Percentiles rank a stretch among this genome's conserved stretches.
Conservation (phyloP, 345 rosid species). For the Sapria himalayana region DNA sequence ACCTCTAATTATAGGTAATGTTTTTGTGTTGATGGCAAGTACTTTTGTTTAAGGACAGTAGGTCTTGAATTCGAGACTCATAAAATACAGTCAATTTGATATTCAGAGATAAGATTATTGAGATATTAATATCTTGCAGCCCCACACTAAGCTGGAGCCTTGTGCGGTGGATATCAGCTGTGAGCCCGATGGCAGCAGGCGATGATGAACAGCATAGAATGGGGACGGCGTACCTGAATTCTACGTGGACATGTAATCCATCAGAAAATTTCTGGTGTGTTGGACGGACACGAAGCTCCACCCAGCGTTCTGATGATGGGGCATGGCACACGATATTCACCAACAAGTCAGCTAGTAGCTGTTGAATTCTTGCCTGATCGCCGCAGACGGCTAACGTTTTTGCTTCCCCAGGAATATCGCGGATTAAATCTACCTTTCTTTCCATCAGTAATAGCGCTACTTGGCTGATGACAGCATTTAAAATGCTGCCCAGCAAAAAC, state of each 20-base stretch:
- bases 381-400: constrained; percentile 64
- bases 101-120: too few species aligned
- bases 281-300: constrained; percentile 67
- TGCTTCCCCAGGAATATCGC: constrained; percentile 87
- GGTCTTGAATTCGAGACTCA: too few species aligned
- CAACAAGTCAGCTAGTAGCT: constrained; percentile 74
- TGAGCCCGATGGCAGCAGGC: too few species aligned
- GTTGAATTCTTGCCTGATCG: constrained; percentile 84
- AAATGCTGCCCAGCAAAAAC: constrained; percentile 64
- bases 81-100: too few species aligned
- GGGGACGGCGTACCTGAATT: constrained; percentile 42
- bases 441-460: constrained; percentile 58
- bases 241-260: constrained; percentile 29
- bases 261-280: constrained; percentile 33
- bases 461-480: constrained; percentile 93
- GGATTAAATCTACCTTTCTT: constrained; percentile 66
- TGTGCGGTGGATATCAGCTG: too few species aligned
- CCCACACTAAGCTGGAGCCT: too few species aligned
- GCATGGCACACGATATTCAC: constrained; percentile 68
- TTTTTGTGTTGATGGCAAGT: too few species aligned
- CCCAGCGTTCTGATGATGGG: constrained; percentile 64
- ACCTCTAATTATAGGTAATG: too few species aligned
- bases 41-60: too few species aligned
- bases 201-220: too few species aligned
- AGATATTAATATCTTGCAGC: too few species aligned